Evolutionary conservation across 495 filamentous ascomycete species (phyloP).

Genomic region (Hyaloscypha finlandica): DNA sequence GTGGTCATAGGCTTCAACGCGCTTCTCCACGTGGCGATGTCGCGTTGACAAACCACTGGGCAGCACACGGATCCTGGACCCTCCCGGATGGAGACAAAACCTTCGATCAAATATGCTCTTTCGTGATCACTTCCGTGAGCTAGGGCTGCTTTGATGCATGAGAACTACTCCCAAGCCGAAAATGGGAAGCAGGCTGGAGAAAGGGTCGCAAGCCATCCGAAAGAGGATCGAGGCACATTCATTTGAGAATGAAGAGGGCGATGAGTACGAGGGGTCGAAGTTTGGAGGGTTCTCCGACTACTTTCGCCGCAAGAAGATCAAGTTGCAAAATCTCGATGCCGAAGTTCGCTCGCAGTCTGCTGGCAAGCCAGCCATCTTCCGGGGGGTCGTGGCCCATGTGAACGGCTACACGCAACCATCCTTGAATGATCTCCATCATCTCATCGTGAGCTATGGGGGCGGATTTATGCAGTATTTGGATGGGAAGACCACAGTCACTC

Average conservation of each 20-base stretch:
- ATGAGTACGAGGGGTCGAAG: constrained; percentile 84
- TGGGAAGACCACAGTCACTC: constrained; percentile 88
- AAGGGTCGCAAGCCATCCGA: constrained; percentile 73
- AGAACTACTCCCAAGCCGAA: not conserved
- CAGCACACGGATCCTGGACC: not conserved
- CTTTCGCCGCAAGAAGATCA: constrained; percentile 90
- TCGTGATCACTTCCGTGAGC: not conserved
- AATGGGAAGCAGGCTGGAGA: constrained; percentile 81
- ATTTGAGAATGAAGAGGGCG: constrained; percentile 69
- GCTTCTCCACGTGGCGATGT: not conserved
- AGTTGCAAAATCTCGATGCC: constrained; percentile 89
- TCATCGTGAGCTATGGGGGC: constrained; percentile 89
- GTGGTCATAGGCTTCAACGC: not conserved
- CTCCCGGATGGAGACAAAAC: not conserved
- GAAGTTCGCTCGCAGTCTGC: constrained; percentile 66
- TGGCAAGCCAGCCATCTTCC: constrained; percentile 82
- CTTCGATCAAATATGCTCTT: not conserved
- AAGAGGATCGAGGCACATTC: constrained; percentile 79
- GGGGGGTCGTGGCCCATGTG: constrained; percentile 83
- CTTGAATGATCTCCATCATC: constrained; percentile 78
- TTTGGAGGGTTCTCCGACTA: constrained; percentile 92
- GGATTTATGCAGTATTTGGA: constrained; percentile 95
- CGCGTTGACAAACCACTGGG: not conserved
- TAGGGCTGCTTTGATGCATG: not conserved
- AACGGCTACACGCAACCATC: constrained; percentile 94